Conservation (phyloP, 306 rosid genomes). For the Prunus mongolica region DNA sequence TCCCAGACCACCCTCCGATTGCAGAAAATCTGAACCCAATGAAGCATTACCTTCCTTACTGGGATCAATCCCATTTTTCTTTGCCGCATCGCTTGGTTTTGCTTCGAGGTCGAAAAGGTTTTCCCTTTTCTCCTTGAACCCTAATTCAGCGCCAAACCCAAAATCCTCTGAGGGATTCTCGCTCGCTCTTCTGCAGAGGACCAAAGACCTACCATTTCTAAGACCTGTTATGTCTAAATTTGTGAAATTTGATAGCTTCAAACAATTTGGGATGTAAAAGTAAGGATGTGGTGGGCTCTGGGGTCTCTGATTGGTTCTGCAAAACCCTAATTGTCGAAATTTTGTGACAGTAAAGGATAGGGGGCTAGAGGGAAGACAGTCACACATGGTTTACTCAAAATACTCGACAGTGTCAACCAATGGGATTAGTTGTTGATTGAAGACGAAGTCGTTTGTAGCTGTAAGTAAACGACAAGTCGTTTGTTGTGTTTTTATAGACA, state of each 20-base stretch:
- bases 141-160: slow-evolving; percentile 36
- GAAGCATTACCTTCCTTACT: slow-evolving; percentile 14
- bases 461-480: slow-evolving; percentile 8
- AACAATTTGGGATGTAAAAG: slow-evolving; percentile 1
- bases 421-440: neutral
- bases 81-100: neutral
- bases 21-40: slow-evolving; percentile 21
- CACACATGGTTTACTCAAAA: slow-evolving; percentile 29
- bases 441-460: neutral
- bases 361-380: slow-evolving; percentile 33
- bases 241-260: slow-evolving; percentile 21
- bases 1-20: slow-evolving; percentile 12
- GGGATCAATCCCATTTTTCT: slow-evolving; percentile 2
- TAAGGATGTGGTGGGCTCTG: slow-evolving; percentile 13
- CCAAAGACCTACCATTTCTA: slow-evolving; percentile 13
- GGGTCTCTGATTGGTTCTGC: slow-evolving; percentile 12
- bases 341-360: slow-evolving; percentile 34
- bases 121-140: slow-evolving; percentile 39
- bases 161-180: slow-evolving; percentile 26
- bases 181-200: slow-evolving; percentile 7
- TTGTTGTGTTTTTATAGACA: neutral
- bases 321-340: slow-evolving; percentile 26
- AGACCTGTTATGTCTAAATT: neutral
- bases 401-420: neutral
- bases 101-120: slow-evolving; percentile 28